phyloP scores from a whole-genome alignment of 768 basidiomycete species.

The Omphalotus guepiniiformis region DNA sequence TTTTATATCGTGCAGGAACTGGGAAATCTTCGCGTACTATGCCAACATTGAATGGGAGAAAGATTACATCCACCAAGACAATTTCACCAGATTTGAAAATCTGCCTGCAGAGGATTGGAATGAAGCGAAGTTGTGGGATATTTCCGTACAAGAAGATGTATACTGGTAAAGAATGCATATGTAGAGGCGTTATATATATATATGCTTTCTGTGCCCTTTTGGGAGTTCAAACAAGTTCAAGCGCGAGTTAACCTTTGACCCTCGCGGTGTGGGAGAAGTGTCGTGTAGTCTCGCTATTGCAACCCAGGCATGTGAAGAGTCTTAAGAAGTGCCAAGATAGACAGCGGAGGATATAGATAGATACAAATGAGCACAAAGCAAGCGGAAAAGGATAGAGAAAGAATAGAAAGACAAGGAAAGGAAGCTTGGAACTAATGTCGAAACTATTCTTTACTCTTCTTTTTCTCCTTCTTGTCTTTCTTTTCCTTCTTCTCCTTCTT shows the following conservation, averaged over 20 bases:
- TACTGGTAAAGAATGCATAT: conserved; percentile 12
- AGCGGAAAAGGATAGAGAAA: too few relatives aligned
- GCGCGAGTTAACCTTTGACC: too few relatives aligned
- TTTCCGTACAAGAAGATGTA: conserved; percentile 15
- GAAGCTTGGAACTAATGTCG: not conserved
- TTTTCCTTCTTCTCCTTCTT: conserved; percentile 38
- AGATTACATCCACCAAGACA: conserved; percentile 11
- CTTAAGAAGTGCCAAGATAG: too few relatives aligned
- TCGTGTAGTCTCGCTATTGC: too few relatives aligned
- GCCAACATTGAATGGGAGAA: conserved; percentile 16
- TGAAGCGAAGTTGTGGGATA: conserved; percentile 15
- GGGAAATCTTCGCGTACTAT: conserved; percentile 20
- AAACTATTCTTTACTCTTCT: conserved; percentile 3
- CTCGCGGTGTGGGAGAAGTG: too few relatives aligned
- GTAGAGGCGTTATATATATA: not conserved
- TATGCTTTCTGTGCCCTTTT: not conserved
- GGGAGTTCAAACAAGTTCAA: not conserved
- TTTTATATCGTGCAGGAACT: conserved; percentile 10
- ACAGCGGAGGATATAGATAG: not conserved
- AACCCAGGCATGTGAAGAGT: too few relatives aligned
- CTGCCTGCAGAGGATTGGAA: conserved; percentile 16
- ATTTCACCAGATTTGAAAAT: conserved; percentile 19
- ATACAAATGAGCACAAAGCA: too few relatives aligned
- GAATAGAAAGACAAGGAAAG: not conserved
- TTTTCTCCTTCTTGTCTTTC: conserved; percentile 26